A percentile compares a stretch with the other conserved stretches of the same genome.
phyloP scores from a whole-genome alignment of 139 green algal genomes.

The Auxenochlorella protothecoides region DNA sequence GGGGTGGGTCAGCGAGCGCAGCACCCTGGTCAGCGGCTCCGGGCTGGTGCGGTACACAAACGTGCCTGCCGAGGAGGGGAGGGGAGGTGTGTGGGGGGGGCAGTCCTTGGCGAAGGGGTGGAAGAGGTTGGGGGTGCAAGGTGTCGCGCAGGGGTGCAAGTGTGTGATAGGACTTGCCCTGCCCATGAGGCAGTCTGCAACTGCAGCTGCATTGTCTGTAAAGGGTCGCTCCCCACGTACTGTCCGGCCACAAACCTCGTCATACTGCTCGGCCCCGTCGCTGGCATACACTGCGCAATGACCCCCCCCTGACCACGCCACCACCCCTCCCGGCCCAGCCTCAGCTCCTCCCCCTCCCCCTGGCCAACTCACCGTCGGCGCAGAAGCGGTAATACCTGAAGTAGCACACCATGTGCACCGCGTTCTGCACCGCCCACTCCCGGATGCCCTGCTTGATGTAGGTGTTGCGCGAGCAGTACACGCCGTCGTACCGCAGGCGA shows the following conservation, averaged over 20 bases:
- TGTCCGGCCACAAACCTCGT: too few species aligned
- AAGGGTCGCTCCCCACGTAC: too few species aligned
- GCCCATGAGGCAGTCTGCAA: too few species aligned
- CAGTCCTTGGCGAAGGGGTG: too few species aligned
- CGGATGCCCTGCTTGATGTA: conserved; percentile 55
- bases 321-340: too few species aligned
- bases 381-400: conserved; percentile 63
- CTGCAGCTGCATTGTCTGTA: too few species aligned
- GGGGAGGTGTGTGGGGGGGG: too few species aligned
- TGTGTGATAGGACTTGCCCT: too few species aligned
- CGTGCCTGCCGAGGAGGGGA: neutral
- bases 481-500: conserved; percentile 59
- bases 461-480: conserved; percentile 72
- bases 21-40: conserved; percentile 36
- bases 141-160: too few species aligned
- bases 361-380: conserved; percentile 36
- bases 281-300: neutral
- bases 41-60: conserved; percentile 73
- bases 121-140: too few species aligned
- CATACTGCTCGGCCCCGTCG: too few species aligned
- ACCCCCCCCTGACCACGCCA: neutral
- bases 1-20: conserved; percentile 23
- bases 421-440: conserved; percentile 42
- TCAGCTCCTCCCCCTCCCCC: neutral
- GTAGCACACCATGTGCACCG: conserved; percentile 56